Base-by-base conservation (phyloP, 2,329 filamentous ascomycete genomes). In the Ophiostoma ips region DNA sequence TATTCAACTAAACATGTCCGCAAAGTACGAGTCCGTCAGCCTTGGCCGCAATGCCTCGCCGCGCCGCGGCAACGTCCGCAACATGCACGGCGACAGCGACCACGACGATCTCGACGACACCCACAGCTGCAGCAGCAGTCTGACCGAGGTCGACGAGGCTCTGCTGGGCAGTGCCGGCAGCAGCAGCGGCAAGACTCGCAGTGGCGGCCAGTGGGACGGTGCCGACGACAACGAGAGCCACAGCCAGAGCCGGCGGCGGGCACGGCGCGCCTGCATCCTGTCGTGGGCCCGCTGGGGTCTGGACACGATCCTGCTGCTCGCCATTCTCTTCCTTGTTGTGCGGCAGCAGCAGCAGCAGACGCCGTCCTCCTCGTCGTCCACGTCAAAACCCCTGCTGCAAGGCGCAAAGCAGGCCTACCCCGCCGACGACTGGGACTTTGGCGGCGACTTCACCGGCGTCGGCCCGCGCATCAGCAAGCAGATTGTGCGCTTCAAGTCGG, bases 71-170 rank as follows among this genome's bases (percentile, higher is more conserved):
- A 37, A 19, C 31, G 16, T 62, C 50, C 65, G 66, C 57, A 56
- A 60, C 15, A 18, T 41, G 38, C 38, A 12, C 41, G 60, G 61
- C 50, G 50, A 66, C 44, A 55, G 59, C 31, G 49, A 58, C 21
- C 61, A 62, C n/a, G 64, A 66, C 44, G 61, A 64, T 19, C 61
- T 63, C 51, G 60, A 62, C 34, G 38, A n/a, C 35, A 66, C 63
- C 24, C 66, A 61, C 58, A 53, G 50, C 54, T 45, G 46, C 48
- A 52, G 52, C 49, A 51, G 46, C 49, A 43, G 40, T 21, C 15
- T 43, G 40, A 69, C 66, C 49, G 67, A 69, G 54, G 66, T 69
- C 19, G 61, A 60, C 50, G 66, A 66, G 50, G 67, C 66, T 5
- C 56, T 70, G 46, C 66, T 69, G 58, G 64, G 63, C 48, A 64